Evolutionary conservation across 495 filamentous ascomycete genomes (phyloP).

Genomic region (Rhypophila decipiens): DNA sequence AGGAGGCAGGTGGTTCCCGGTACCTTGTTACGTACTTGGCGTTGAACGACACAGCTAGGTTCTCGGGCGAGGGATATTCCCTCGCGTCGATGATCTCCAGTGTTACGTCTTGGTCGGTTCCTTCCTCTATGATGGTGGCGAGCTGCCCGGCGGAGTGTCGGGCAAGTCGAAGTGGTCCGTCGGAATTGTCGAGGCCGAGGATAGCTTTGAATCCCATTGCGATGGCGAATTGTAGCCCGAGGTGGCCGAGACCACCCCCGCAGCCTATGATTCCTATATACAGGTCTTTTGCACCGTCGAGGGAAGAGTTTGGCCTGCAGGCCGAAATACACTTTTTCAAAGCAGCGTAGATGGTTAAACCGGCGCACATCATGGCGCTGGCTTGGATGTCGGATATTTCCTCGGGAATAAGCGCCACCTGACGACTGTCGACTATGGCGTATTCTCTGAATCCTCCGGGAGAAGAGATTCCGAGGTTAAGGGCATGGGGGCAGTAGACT

Average conservation of each 20-base stretch:
- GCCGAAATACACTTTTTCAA: slow-evolving; percentile 36
- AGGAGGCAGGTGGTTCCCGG: too few species aligned
- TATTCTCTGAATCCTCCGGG: slow-evolving; percentile 22
- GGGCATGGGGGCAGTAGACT: slow-evolving; percentile 20
- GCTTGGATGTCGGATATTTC: slow-evolving; percentile 30
- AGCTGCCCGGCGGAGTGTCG: background rate
- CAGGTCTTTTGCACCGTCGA: too few species aligned
- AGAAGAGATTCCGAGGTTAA: slow-evolving; percentile 16
- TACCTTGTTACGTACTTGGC: too few species aligned
- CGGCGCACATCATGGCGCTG: slow-evolving; percentile 49
- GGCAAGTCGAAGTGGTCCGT: slow-evolving; percentile 14
- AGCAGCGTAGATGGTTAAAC: slow-evolving; percentile 46
- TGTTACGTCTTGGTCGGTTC: background rate
- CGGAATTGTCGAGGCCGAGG: slow-evolving; percentile 35
- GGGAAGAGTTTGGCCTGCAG: too few species aligned
- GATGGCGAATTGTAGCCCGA: slow-evolving; percentile 50
- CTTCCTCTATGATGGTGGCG: background rate
- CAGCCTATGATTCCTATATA: slow-evolving; percentile 48
- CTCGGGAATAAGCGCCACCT: slow-evolving; percentile 27
- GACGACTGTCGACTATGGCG: slow-evolving; percentile 16
- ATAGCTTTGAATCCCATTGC: slow-evolving; percentile 46
- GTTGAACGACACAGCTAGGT: slow-evolving; percentile 24
- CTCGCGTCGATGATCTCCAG: slow-evolving; percentile 8
- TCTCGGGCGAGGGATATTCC: slow-evolving; percentile 7
- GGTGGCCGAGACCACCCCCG: slow-evolving; percentile 48